Conservation (phyloP, 2,329 filamentous ascomycete genomes). For the Nothopassalora personata region DNA sequence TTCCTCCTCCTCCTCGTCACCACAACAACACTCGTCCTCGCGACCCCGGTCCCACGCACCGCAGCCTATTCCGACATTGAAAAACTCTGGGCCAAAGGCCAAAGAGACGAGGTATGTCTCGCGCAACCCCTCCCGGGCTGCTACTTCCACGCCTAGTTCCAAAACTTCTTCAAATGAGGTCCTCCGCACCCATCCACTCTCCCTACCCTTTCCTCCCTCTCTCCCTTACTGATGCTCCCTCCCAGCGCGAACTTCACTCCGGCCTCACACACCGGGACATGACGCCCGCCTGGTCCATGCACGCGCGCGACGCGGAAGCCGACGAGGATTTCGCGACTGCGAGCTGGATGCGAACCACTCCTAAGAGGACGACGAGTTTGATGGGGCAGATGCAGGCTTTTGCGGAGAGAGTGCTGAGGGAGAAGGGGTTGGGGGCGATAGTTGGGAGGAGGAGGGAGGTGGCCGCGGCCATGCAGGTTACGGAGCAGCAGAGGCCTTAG, state of each 20-base stretch:
- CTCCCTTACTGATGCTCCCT: not conserved
- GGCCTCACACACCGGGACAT: slow-evolving; percentile 13
- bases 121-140: slow-evolving; percentile 1
- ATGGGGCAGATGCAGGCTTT: slow-evolving; percentile 12
- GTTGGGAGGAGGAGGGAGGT: slow-evolving; percentile 4
- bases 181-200: not conserved
- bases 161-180: not conserved
- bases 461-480: slow-evolving; percentile 1
- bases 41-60: slow-evolving; percentile 11
- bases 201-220: not conserved
- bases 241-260: slow-evolving; percentile 16
- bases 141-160: slow-evolving; percentile 3
- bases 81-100: slow-evolving; percentile 24
- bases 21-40: slow-evolving; percentile 2
- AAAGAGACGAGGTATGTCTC: slow-evolving; percentile 24
- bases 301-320: not conserved
- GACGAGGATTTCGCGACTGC: slow-evolving; percentile 5
- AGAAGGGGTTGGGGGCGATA: slow-evolving; percentile 4
- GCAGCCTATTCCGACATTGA: slow-evolving; percentile 25
- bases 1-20: slow-evolving; percentile 7
- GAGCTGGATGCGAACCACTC: not conserved
- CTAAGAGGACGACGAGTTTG: slow-evolving; percentile 1
- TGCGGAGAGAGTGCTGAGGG: slow-evolving; percentile 13
- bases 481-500: slow-evolving; percentile 23
- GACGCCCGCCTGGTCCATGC: slow-evolving; percentile 16